Evolutionary conservation across 2,329 filamentous ascomycete species (phyloP).

Genomic region (Aphanoascus verrucosus): DNA sequence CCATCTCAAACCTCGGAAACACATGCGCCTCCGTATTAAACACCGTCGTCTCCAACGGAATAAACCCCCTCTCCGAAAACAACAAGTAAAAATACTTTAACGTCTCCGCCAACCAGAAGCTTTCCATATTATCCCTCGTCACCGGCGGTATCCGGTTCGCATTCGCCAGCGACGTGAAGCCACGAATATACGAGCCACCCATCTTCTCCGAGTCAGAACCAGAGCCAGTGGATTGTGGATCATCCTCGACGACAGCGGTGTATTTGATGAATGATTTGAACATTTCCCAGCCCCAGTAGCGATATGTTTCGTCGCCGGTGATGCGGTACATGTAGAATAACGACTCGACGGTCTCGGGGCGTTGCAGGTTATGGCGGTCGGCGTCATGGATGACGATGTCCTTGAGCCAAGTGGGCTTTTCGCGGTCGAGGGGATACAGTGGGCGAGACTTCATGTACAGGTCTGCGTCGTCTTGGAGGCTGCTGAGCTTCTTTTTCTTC

Average conservation of each 20-base stretch:
- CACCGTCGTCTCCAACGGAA: slow-evolving; percentile 77
- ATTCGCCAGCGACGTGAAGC: slow-evolving; percentile 71
- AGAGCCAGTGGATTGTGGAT: neutral
- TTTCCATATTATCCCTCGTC: slow-evolving; percentile 88
- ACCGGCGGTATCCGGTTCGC: slow-evolving; percentile 61
- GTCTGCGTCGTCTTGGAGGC: slow-evolving; percentile 20
- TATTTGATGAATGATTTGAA: slow-evolving; percentile 84
- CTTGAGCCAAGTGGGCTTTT: slow-evolving; percentile 50
- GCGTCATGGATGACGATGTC: slow-evolving; percentile 70
- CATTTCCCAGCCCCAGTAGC: slow-evolving; percentile 98
- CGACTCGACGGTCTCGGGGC: slow-evolving; percentile 92
- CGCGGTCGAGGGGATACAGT: slow-evolving; percentile 23
- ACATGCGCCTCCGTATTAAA: slow-evolving; percentile 95
- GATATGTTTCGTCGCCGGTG: slow-evolving; percentile 77
- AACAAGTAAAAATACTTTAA: slow-evolving; percentile 96
- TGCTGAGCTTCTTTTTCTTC: neutral
- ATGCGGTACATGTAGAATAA: slow-evolving; percentile 99
- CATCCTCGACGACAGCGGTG: slow-evolving; percentile 58
- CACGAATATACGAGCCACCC: slow-evolving; percentile 33
- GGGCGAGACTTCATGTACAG: slow-evolving; percentile 27
- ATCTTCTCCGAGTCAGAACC: neutral
- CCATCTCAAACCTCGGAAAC: slow-evolving; percentile 76
- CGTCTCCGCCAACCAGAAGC: slow-evolving; percentile 97
- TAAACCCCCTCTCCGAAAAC: slow-evolving; percentile 70
- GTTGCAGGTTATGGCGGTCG: slow-evolving; percentile 88